Evolutionary conservation across 202 grass and related monocot genomes (phyloP).

Genomic region (Hordeum pubiflorum): DNA sequence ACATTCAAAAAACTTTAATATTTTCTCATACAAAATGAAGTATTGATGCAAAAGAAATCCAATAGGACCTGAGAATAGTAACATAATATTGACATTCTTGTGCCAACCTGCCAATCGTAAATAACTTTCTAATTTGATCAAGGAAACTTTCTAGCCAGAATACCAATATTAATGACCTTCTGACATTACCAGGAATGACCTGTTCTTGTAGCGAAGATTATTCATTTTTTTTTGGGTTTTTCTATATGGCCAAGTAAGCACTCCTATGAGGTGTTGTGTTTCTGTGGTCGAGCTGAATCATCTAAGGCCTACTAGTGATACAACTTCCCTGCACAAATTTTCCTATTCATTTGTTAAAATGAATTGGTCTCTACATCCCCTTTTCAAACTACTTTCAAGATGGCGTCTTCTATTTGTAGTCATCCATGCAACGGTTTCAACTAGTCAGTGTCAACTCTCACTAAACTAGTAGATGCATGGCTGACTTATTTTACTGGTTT

Average conservation of each 20-base stretch:
- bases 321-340: background rate
- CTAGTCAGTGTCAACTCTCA: constrained; percentile 29
- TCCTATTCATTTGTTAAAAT: background rate
- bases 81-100: background rate
- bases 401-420: constrained; percentile 26
- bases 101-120: background rate
- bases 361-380: background rate
- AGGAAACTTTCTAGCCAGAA: background rate
- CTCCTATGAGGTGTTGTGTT: constrained; percentile 1
- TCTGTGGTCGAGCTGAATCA: constrained; percentile 11
- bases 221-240: background rate
- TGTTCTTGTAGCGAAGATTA: background rate
- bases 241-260: constrained; percentile 8
- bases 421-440: constrained; percentile 33
- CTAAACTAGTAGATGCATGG: constrained; percentile 34
- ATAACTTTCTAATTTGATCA: background rate
- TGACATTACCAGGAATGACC: background rate
- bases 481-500: constrained; percentile 51
- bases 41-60: background rate
- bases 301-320: background rate
- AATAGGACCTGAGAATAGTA: background rate
- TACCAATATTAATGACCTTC: constrained; percentile 18
- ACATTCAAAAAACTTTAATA: background rate
- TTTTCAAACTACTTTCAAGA: constrained; percentile 14
- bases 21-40: background rate